Evolutionary conservation across 1,284 basidiomycete genomes (phyloP), one percentile per base, ranked within the genome.

Genomic region (Sporisorium exsertum): DNA sequence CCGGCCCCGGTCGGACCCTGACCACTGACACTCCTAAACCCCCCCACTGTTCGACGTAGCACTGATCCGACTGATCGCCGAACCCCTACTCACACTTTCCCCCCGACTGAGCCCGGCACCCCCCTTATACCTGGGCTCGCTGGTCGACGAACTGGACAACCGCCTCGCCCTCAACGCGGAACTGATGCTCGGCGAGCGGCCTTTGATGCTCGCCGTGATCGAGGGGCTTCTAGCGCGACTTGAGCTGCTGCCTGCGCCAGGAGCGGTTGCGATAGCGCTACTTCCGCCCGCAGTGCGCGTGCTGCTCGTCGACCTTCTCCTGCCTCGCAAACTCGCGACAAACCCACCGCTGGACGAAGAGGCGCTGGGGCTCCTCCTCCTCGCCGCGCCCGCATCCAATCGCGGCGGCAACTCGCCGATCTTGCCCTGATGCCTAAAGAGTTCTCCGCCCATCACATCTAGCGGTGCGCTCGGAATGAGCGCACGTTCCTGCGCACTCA

Each of bases 381-480:
- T 32, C 29, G 27, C n/a, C 9, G 18, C 29, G 3, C 20, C 40
- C 3, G 29, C 24, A 22, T 74, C 72, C 5, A 74, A 5, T 12
- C 72, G 29, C 8, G 60, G 37, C 1, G 78, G 76, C 7, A 82
- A 45, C 47, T 85, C 83, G 16, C 83, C 83, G 40, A 81, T 77
- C 73, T 85, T 85, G 35, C 81, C 80, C 18, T 77, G 74, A 15
- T 77, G 71, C 8, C 78, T 46, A 45, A 81, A 73, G 5, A 63
- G 56, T 37, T 79, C 76, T 8, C 80, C 64, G 42, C 62, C 68
- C 42, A 79, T 58, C 12, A 78, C 70, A n/a, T 77, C 66, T 7
- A 78, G 49, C 18, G 81, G 77, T 15, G 61, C 50, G 3, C 58
- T 70, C 20, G 83, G 83, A 26, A 84, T 81, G 63, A 85, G 51